Percentiles rank a stretch among this genome's conserved stretches.
phyloP scores from a whole-genome alignment of 495 filamentous ascomycete species.

The Aspergillus nidulans region DNA sequence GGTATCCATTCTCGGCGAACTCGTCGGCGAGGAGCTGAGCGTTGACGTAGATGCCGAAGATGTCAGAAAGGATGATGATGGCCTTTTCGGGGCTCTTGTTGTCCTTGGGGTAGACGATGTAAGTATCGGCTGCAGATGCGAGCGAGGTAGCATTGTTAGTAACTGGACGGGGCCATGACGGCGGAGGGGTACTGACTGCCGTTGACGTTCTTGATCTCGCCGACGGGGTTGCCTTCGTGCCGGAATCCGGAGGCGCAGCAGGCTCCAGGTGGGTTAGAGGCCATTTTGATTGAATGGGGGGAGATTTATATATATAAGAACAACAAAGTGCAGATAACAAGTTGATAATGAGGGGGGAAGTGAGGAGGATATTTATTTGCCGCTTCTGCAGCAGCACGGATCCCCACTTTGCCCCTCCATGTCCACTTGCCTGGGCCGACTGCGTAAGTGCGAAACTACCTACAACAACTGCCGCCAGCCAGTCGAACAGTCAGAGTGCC shows the following conservation, averaged over 20 bases:
- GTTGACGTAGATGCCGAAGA: conserved; percentile 73
- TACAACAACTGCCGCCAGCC: neutral
- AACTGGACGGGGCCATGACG: neutral
- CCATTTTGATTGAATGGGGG: conserved; percentile 35
- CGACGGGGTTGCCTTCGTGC: conserved; percentile 41
- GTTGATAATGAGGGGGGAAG: neutral
- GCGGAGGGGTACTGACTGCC: conserved; percentile 27
- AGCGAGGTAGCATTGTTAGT: neutral
- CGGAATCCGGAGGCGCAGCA: conserved; percentile 56
- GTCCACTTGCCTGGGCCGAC: conserved; percentile 1
- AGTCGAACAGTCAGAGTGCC: neutral
- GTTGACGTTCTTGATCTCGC: conserved; percentile 37
- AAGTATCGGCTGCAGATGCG: conserved; percentile 31
- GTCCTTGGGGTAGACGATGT: conserved; percentile 38
- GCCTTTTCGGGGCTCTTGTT: conserved; percentile 40
- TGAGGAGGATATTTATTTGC: conserved; percentile 7
- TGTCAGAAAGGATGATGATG: conserved; percentile 54
- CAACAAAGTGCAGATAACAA: neutral
- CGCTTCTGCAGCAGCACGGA: neutral
- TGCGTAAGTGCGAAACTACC: neutral
- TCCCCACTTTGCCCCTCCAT: conserved; percentile 10
- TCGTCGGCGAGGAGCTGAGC: conserved; percentile 78
- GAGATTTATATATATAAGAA: neutral
- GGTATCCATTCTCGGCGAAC: conserved; percentile 76
- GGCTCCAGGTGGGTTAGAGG: conserved; percentile 51